Percentiles rank a stretch among this genome's conserved stretches.
Evolutionary conservation across 2,329 filamentous ascomycete species (phyloP).

Genomic region (Fusarium brachygibbosum): DNA sequence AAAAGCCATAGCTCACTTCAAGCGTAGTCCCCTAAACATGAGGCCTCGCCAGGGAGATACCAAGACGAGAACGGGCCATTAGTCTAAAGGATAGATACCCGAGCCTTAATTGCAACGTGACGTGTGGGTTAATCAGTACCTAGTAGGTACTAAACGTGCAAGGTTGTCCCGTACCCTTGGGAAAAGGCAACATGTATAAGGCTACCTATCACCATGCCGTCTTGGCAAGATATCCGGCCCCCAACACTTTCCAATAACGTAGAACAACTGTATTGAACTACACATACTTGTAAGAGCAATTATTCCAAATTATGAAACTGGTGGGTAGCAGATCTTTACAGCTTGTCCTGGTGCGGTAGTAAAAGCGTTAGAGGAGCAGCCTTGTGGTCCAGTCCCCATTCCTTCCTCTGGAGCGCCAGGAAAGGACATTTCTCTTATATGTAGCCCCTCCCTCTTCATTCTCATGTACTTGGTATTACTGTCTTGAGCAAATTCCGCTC

Average conservation of each 20-base stretch:
- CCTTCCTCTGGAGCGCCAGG: background rate
- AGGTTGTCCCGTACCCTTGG: background rate
- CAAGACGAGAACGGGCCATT: background rate
- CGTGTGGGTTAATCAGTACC: no score
- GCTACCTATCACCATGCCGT: background rate
- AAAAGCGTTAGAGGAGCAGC: no score
- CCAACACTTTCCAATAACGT: background rate
- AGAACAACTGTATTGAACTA: background rate
- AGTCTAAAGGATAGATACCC: background rate
- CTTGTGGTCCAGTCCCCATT: background rate
- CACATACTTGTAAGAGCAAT: background rate
- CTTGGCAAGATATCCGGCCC: background rate
- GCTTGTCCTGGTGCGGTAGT: background rate
- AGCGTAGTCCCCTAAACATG: no score
- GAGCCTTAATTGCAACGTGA: background rate
- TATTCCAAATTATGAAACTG: background rate
- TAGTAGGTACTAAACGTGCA: background rate
- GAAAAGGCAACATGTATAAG: background rate
- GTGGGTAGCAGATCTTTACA: background rate
- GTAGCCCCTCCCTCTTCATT: background rate
- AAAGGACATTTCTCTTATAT: background rate
- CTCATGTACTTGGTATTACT: background rate
- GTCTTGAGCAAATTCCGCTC: background rate
- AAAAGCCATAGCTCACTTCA: no score
- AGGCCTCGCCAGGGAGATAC: no score